Evolutionary conservation across 179 eudicot species (phyloP), one percentile per base, ranked within the genome.

Genomic region (Silene coronaria): DNA sequence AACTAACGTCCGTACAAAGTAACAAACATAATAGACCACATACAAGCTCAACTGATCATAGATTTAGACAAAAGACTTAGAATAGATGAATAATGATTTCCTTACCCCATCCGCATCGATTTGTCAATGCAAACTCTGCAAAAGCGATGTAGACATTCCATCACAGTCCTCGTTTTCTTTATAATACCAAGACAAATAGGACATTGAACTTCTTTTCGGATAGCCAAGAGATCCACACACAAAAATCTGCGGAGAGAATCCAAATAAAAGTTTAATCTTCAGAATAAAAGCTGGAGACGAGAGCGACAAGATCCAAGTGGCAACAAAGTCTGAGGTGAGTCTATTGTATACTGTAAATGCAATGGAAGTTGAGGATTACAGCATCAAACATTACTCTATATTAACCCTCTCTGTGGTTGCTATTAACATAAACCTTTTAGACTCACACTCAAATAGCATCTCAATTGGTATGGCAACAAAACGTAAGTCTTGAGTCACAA

Each of bases 121-220:
- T 91, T 90, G 88, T 91, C 97, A 75, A 91, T 91, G 86, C 97
- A 91, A 71, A 87, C 92, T 68, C 95, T 84, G 81, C 95, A 91
- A 84, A 91, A 91, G 9, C 97, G 92, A 76, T 91, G 97, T 24
- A 91, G 84, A 75, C 97, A 91, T 77, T 88, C 95, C 95, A 88
- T 91, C 74, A 91, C 91, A 4, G 91, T 91, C 79, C 91, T 77
- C 4, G 91, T 88, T 75, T 85, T 85, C 81, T 84, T 85, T 55
- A 88, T 88, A 73, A 51, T 85, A 87, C 91, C 91, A 34, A 88
- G 83, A 82, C 91, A 88, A 34, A 88, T 88, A 24, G 90, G 87
- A 67, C 91, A 88, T 60, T 84, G 89, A 27, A 88, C 91, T 77
- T 83, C 79, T 67, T 83, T 85, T 22, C 88, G 91, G 76, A 86